Conservation (phyloP, 495 filamentous ascomycete genomes). For the Xylaria longipes region DNA sequence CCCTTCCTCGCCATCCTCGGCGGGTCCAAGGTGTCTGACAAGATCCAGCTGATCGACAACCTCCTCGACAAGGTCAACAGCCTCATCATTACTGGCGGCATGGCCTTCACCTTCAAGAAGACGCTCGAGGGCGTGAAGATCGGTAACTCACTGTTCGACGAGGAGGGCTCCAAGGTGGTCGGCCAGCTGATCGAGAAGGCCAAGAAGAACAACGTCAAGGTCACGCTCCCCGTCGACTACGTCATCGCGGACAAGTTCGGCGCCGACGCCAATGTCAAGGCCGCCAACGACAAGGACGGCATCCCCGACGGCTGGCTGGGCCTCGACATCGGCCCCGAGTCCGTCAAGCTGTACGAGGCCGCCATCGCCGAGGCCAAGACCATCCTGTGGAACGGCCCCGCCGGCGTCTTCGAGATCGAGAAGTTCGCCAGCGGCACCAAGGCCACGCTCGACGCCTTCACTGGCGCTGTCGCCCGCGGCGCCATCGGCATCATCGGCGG, state of each 20-base stretch:
- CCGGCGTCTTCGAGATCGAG: constrained; percentile 97
- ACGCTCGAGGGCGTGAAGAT: constrained; percentile 88
- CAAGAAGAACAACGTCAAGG: constrained; percentile 91
- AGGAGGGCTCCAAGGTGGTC: constrained; percentile 92
- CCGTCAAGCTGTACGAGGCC: constrained; percentile 80
- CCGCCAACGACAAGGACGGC: constrained; percentile 84
- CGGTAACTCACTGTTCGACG: constrained; percentile 91
- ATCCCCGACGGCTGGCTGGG: constrained; percentile 98
- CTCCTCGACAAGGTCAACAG: constrained; percentile 95
- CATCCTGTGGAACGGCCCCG: constrained; percentile 98
- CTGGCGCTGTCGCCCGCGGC: constrained; percentile 76
- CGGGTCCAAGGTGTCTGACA: constrained; percentile 97
- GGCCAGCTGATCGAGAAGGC: constrained; percentile 90
- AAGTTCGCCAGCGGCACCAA: constrained; percentile 91
- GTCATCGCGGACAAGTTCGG: constrained; percentile 94
- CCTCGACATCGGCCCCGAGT: constrained; percentile 90
- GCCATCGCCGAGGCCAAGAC: constrained; percentile 89
- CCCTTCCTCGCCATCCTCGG: constrained; percentile 99
- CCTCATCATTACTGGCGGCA: constrained; percentile 95
- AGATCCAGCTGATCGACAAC: constrained; percentile 99
- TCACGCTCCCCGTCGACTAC: constrained; percentile 94
- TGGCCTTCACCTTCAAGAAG: constrained; percentile 99
- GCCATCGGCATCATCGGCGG: constrained; percentile 98
- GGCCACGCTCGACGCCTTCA: constrained; percentile 84
- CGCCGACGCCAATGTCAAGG: constrained; percentile 79